Evolutionary conservation across 352 stramenopile species (phyloP), one percentile per base, ranked within the genome.

Genomic region (Blastocystis sp.): DNA sequence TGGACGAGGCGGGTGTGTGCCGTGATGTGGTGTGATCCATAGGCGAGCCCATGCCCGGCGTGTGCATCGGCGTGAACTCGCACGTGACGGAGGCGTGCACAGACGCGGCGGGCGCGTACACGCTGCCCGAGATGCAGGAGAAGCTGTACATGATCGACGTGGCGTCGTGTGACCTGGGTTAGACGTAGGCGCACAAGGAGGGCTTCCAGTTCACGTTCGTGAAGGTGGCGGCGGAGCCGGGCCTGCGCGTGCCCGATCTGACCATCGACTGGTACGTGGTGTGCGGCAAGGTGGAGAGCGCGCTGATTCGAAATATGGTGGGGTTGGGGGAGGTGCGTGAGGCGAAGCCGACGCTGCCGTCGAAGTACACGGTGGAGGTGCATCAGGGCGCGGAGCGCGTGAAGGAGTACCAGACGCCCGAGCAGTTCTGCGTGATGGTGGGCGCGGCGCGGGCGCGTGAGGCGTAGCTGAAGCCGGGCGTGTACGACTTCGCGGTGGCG

Each of bases 141-240:
- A 40, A 45, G 9, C 11, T 40, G 69, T 79, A 79, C 43, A 79
- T 79, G 69, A 79, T 79, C 52, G 69, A 79, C 34, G 69, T 79
- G 41, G 52, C 28, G 17, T 0, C 17, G 23, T 19, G 69, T n/a
- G 40, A 64, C 28, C 28, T 41, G 38, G 56, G 23, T 79, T 64
- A 11, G 3, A 62, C 10, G 17, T 60, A 79, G 69, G 52, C 23
- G 23, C 19, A 62, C 5, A 17, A 62, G 9, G 23, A 34, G 61
- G 4, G 11, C 0, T 79, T 64, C 43, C 28, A 61, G 4, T 79
- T 79, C 43, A 45, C 69, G 17, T 60, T 61, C 48, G 21, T 62
- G 19, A 43, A 60, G 5, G n/a, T 79, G 4, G 19, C 23, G 23
- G 69, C 19, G 23, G 11, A 79, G 23, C 69, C 69, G 52, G 69